Conservation (phyloP, 805 yeast species). For the Metschnikowia peoriensis region DNA sequence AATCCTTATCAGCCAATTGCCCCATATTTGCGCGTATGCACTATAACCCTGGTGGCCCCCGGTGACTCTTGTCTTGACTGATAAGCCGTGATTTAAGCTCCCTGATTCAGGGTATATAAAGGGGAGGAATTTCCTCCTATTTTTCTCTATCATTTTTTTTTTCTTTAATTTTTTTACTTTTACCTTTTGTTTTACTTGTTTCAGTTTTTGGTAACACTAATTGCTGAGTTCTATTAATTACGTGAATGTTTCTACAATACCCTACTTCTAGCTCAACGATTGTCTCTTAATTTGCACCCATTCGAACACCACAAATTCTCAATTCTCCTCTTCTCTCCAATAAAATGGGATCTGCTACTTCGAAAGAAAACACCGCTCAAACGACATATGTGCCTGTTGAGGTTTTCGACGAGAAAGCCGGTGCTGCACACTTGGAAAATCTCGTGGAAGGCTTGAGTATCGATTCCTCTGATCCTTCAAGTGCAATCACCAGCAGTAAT, state of each 20-base stretch:
- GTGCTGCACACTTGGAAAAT: not conserved
- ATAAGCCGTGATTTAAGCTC: conserved; percentile 1
- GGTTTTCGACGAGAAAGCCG: conserved; percentile 3
- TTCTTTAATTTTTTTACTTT: not conserved
- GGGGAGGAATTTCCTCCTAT: not conserved
- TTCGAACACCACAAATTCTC: too few relatives aligned
- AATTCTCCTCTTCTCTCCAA: not conserved
- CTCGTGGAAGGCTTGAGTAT: conserved; percentile 6
- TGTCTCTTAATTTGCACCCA: not conserved
- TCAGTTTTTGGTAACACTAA: too few relatives aligned
- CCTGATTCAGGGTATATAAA: not conserved
- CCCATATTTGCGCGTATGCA: not conserved
- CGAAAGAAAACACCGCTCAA: not conserved
- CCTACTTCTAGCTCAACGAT: not conserved
- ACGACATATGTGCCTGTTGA: not conserved
- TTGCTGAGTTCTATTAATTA: not conserved
- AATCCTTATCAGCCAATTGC: not conserved
- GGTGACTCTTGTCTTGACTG: not conserved
- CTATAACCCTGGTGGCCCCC: conserved; percentile 7
- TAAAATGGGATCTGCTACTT: conserved; percentile 1
- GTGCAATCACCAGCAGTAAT: conserved; percentile 11
- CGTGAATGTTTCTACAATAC: not conserved
- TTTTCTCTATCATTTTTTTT: not conserved
- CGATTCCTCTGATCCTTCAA: conserved; percentile 3
- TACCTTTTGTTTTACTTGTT: too few relatives aligned